phyloP scores from a whole-genome alignment of 371 early-diverging fungal species.

The Dipsacomyces acuminosporus region DNA sequence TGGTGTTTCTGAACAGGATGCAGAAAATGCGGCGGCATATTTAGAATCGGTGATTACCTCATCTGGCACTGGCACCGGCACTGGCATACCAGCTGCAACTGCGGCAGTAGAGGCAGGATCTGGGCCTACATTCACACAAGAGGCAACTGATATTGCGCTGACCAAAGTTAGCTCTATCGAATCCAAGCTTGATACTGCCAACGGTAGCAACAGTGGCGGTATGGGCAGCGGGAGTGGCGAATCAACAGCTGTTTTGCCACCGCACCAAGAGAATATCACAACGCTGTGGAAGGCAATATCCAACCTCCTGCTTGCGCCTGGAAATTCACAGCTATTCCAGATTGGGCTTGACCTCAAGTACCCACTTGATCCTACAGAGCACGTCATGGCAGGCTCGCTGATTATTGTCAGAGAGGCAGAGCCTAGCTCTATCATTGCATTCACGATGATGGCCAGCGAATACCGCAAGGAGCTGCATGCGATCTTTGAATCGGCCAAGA shows the following conservation, averaged over 20 bases:
- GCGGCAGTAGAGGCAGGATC: not conserved
- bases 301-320: conserved; percentile 27
- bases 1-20: conserved; percentile 10
- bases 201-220: not conserved
- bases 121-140: conserved; percentile 4
- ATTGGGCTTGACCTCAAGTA: conserved; percentile 43
- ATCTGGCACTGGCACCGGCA: not conserved
- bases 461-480: conserved; percentile 33
- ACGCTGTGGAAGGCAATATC: conserved; percentile 39
- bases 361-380: conserved; percentile 64
- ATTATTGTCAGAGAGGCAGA: conserved; percentile 89
- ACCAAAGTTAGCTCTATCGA: conserved; percentile 22
- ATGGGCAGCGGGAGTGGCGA: conserved; percentile 16
- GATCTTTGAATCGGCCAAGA: conserved; percentile 28
- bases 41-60: conserved; percentile 15
- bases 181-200: conserved; percentile 5
- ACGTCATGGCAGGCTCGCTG: conserved; percentile 75
- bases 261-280: conserved; percentile 31
- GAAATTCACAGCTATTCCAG: conserved; percentile 39
- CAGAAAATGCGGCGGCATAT: conserved; percentile 13
- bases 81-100: conserved; percentile 1
- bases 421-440: conserved; percentile 89
- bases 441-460: conserved; percentile 61
- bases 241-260: conserved; percentile 2
- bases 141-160: conserved; percentile 7